Base-by-base conservation (phyloP, 2,329 filamentous ascomycete genomes). In the Rutstroemia sydowiana region DNA sequence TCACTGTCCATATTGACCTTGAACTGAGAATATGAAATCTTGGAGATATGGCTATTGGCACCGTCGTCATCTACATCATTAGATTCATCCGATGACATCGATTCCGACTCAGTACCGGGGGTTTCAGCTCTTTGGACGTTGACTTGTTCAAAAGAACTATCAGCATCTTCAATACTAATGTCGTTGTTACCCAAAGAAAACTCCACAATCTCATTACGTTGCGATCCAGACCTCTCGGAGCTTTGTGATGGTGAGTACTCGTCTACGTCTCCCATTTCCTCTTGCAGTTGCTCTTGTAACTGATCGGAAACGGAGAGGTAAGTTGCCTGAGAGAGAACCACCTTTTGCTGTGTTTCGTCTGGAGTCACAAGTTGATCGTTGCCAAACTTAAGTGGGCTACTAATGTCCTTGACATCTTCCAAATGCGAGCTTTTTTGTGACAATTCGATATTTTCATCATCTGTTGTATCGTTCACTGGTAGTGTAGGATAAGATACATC, bases 271-370 rank as follows among this genome's bases (percentile, higher is more conserved):
- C 42, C 48, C 32, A 46, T 36, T 23, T 51, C 48, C 30, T 51
- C 42, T 23, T 41, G 48, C 20, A 51, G 32, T 23, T 51, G 48
- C 14, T 10, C 28, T 40, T 51, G 48, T 21, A 51, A 21, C 23
- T 46, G 34, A 46, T 51, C 48, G 14, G 48, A 51, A 7, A 51
- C 37, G 3, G 42, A 51, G 13, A 18, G 11, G 6, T 37, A 45
- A 32, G 34, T 16, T 13, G 39, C 31, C 7, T 51, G n/a, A 9
- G 36, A 28, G 31, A 34, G 4, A 5, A 21, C n/a, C 26, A 18
- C 21, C 34, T 40, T 40, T 44, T 50, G 45, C n/a, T 50, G 45
- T n/a, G 46, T 53, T 18, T 53, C 39, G n/a, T 40, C 46, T 3
- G 45, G 40, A 7, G 51, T 50, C 9, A 18, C 39, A n/a, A 45